phyloP scores from a whole-genome alignment of 106 monocot genomes.

The Apostasia ramifera region DNA sequence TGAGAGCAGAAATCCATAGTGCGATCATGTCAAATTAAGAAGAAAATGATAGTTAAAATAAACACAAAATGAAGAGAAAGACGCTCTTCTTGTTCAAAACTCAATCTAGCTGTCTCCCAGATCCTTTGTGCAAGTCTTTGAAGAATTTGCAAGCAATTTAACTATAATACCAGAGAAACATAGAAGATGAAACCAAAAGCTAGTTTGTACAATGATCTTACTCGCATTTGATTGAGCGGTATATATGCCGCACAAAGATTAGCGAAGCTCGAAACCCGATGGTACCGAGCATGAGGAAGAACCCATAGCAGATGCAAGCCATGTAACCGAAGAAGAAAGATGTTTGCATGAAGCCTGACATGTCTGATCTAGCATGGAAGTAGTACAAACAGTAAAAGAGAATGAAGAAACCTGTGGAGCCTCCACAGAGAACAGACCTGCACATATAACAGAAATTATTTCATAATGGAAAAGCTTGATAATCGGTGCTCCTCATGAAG shows the following conservation, averaged over 20 bases:
- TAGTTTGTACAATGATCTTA: neutral
- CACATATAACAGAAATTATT: neutral
- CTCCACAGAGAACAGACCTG: conserved; percentile 16
- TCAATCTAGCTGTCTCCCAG: too few relatives aligned
- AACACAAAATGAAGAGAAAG: too few relatives aligned
- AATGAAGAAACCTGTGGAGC: conserved; percentile 39
- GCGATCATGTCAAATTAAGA: too few relatives aligned
- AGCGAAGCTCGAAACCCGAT: conserved; percentile 37
- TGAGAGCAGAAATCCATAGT: too few relatives aligned
- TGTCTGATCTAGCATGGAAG: conserved; percentile 36
- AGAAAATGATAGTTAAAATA: too few relatives aligned
- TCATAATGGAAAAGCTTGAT: too few relatives aligned
- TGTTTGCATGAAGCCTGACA: conserved; percentile 49
- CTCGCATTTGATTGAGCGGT: conserved; percentile 7
- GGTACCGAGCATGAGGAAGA: conserved; percentile 51
- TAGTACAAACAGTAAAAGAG: conserved; percentile 41
- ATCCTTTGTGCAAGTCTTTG: too few relatives aligned
- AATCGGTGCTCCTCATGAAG: too few relatives aligned
- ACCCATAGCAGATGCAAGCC: conserved; percentile 50
- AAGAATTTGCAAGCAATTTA: too few relatives aligned
- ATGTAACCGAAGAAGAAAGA: conserved; percentile 22
- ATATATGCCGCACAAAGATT: conserved; percentile 29
- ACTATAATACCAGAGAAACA: too few relatives aligned
- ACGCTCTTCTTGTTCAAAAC: too few relatives aligned
- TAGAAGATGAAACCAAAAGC: too few relatives aligned